These are phyloP conservation scores for Suillus paluster DNA, from an alignment of 768 basidiomycete species.

Conservation along the genomic window DNA sequence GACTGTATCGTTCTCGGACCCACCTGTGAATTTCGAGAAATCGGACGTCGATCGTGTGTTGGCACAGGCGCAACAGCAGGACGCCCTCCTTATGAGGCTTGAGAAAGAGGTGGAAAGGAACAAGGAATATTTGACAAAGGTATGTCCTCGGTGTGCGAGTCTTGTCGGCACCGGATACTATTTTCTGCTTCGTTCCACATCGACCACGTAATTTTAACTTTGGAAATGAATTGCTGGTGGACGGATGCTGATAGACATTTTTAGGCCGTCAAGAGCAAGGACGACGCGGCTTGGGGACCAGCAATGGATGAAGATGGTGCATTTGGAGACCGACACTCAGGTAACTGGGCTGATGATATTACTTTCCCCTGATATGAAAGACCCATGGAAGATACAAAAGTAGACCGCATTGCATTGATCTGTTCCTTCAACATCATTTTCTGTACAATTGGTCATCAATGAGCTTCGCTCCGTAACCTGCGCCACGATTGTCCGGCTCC, in stretches of 20 bases:
- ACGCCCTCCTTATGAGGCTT: slow-evolving; percentile 23
- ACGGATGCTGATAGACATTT: slow-evolving; percentile 2
- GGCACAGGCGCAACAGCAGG: slow-evolving; percentile 54
- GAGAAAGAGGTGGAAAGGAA: slow-evolving; percentile 52
- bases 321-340: slow-evolving; percentile 17
- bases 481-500: neutral
- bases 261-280: slow-evolving; percentile 37
- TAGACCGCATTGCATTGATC: neutral
- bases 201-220: neutral
- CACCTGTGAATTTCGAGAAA: slow-evolving; percentile 59
- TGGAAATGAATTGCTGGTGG: neutral
- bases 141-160: slow-evolving; percentile 27
- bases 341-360: slow-evolving; percentile 32
- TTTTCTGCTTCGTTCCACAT: slow-evolving; percentile 1
- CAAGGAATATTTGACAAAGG: slow-evolving; percentile 78
- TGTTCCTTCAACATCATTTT: neutral
- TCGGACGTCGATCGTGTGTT: slow-evolving; percentile 65
- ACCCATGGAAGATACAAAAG: neutral
- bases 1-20: slow-evolving; percentile 76
- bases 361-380: slow-evolving; percentile 19
- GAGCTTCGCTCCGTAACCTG: neutral
- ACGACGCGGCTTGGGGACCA: slow-evolving; percentile 28
- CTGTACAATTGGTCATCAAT: neutral
- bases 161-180: neutral
- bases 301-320: slow-evolving; percentile 31